Conservation (phyloP, 768 basidiomycete species). For the Roridomyces roridus region DNA sequence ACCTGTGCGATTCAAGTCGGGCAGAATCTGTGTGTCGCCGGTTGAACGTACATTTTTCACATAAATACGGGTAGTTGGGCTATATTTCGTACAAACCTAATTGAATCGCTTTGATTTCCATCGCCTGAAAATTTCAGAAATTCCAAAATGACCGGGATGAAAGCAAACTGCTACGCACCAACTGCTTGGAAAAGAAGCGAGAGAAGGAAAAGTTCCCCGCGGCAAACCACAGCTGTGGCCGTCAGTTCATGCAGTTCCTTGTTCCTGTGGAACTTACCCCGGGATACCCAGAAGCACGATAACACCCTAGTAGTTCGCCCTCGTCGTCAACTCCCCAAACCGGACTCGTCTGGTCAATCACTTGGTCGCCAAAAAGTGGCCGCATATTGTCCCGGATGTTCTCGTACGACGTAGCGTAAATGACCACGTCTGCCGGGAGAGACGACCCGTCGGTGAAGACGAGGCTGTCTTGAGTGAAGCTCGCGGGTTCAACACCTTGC, state of each 20-base stretch:
- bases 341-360: conserved; percentile 26
- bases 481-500: conserved; percentile 51
- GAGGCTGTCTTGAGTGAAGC: conserved; percentile 39
- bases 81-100: too few species aligned
- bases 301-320: conserved; percentile 35
- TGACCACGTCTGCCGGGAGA: conserved; percentile 49
- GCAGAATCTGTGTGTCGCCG: too few species aligned
- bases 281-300: conserved; percentile 37
- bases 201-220: conserved; percentile 33
- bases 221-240: conserved; percentile 36
- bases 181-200: conserved; percentile 32
- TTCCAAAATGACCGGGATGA: not conserved
- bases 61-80: too few species aligned
- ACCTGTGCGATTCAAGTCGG: too few species aligned
- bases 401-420: conserved; percentile 48
- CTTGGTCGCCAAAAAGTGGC: conserved; percentile 32
- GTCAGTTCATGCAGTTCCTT: not conserved
- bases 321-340: conserved; percentile 38
- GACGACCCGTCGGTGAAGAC: conserved; percentile 46
- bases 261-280: conserved; percentile 18
- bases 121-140: too few species aligned
- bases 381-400: conserved; percentile 29
- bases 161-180: too few species aligned
- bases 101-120: too few species aligned
- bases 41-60: too few species aligned